Evolutionary conservation across 352 stramenopile genomes (phyloP), one percentile per base, ranked within the genome.

Genomic region (Aphanomyces cochlioides): DNA sequence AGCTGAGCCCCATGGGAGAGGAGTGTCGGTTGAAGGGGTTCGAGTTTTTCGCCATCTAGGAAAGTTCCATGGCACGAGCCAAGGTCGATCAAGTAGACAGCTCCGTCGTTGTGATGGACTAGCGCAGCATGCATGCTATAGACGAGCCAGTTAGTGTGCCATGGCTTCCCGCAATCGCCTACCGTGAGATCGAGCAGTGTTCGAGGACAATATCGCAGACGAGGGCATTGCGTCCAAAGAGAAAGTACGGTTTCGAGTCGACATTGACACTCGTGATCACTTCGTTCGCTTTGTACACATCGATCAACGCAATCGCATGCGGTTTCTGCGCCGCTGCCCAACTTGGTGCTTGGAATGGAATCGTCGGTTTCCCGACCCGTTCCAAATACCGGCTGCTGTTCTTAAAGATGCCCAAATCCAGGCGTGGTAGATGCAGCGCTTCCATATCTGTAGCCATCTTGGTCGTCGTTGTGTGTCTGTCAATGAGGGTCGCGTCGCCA

Each of bases 221-320:
- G 8, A 78, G 79, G 4, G 84, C 78, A 60, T 92, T 92, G 48
- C 86, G 79, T 4, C 86, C 86, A 69, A 94, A 85, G 15, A 94
- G 73, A 60, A 92, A 92, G 61, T 84, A 78, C 4, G 82, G 58
- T 68, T 94, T 92, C 48, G 90, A 79, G 48, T 91, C 83, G 66
- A 94, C 86, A 7, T 80, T 90, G 58, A 93, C 84, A 68, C 84
- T 92, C 2, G 78, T 83, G 69, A 94, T 78, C 15, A 91, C 75
- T 21, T 92, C 84, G 66, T 94, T 82, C 60, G 85, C 80, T 70
- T 94, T 94, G 77, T 88, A 91, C 47, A 91, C 86, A 38, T 94
- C 86, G 15, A 94, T 67, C 28, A 94, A 66, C 1, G 84, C 80
- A 48, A 94, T 82, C 0, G 83, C 47, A 3, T 77, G 78, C 21